Evolutionary conservation across 1,284 basidiomycete genomes (phyloP).

Genomic region (Rhodotorula sp.): DNA sequence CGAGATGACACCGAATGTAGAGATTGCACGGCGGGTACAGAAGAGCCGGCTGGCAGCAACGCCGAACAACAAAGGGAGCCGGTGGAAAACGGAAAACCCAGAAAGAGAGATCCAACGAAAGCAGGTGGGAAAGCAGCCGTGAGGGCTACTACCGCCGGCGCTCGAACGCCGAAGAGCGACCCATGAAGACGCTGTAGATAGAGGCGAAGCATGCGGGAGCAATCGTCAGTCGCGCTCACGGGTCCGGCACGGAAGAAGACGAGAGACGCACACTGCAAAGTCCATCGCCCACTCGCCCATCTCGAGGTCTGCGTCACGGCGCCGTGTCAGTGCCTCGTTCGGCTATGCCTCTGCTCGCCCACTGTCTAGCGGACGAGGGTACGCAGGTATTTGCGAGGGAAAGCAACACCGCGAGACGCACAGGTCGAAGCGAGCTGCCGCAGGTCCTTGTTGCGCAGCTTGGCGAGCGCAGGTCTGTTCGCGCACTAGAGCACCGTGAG

Average conservation of each 20-base stretch:
- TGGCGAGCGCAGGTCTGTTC: constrained; percentile 20
- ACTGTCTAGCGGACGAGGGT: too few relatives aligned
- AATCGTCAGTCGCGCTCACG: not conserved
- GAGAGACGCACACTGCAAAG: constrained; percentile 19
- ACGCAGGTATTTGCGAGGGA: not conserved
- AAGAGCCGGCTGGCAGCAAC: too few relatives aligned
- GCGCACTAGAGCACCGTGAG: not conserved
- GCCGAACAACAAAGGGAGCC: too few relatives aligned
- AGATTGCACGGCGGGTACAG: not conserved
- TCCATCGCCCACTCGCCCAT: constrained; percentile 38
- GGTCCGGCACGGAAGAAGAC: not conserved
- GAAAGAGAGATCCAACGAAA: too few relatives aligned
- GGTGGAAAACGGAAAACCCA: too few relatives aligned
- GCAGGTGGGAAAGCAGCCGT: not conserved
- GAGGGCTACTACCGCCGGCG: constrained; percentile 14
- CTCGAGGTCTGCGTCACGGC: constrained; percentile 19
- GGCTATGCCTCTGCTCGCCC: too few relatives aligned
- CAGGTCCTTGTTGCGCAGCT: constrained; percentile 35
- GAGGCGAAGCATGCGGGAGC: not conserved
- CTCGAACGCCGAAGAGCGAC: constrained; percentile 28
- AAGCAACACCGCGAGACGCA: not conserved
- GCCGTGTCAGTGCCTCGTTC: too few relatives aligned
- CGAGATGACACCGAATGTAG: too few relatives aligned
- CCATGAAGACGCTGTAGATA: constrained; percentile 18
- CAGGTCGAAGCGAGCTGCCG: constrained; percentile 18